Evolutionary conservation across 768 basidiomycete species (phyloP), one percentile per base, ranked within the genome.

Genomic region (Rossbeevera mucosa): DNA sequence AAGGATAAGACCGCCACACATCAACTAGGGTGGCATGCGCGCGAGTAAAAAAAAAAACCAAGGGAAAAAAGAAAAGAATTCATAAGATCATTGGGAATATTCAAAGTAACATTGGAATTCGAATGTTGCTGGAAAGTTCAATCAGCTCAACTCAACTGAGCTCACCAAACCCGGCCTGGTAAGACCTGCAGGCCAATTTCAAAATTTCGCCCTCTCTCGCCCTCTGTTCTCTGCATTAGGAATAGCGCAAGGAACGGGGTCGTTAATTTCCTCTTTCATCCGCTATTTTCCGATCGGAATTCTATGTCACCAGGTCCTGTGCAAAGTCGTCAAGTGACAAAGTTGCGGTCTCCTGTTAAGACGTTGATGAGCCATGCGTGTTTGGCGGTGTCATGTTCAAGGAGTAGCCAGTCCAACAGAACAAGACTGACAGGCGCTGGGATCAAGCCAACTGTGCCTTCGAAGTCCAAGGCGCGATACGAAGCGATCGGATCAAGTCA

Each of bases 401-500:
- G 30, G 16, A 45, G 38, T 33, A 42, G 24, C 25, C 21, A 28
- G 33, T 18, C n/a, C n/a, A 47, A 28, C 38, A 29, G 44, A 20
- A 40, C 46, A 25, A 25, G 47, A 14, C 43, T 40, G 18, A 52
- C 9, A 12, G 38, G 47, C 14, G 14, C 21, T 7, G 6, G 31
- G 48, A 41, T 47, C 20, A 46, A 16, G 44, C 24, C 16, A 29
- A 48, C 50, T 48, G 59, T 21, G 59, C 54, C 55, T 55, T 54
- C 52, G 59, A 48, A 56, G 30, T 38, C 36, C 49, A 30, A 38
- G 16, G 47, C 26, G 44, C 36, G 36, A 53, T n/a, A 56, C 47
- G 47, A 33, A 18, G 46, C 52, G 53, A 62, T 64, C 55, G 44
- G 50, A 60, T 58, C 58, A 55, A 49, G 29, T 58, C 58, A 55